Conservation (phyloP, 2,329 filamentous ascomycete genomes). For the Sporothrix sp. region DNA sequence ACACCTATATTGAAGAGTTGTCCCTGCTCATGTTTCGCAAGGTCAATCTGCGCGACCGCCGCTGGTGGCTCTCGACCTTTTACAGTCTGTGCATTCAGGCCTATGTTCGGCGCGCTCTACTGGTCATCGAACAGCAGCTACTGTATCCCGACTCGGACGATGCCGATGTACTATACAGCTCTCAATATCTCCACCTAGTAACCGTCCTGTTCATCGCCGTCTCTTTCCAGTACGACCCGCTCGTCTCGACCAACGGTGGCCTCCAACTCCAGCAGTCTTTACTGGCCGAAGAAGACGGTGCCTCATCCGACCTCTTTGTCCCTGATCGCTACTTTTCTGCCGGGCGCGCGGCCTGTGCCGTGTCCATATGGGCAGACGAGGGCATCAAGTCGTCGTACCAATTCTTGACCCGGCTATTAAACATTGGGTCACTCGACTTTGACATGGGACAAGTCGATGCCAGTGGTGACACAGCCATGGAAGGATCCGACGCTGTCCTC, state of each 20-base stretch:
- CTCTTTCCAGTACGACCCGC: constrained; percentile 25
- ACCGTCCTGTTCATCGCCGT: constrained; percentile 25
- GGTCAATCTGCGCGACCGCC: constrained; percentile 24
- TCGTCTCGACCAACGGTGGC: constrained; percentile 18
- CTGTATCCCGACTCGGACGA: constrained; percentile 22
- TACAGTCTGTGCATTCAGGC: constrained; percentile 26
- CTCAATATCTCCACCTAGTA: constrained; percentile 24
- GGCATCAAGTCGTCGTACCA: constrained; percentile 25
- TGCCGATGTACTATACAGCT: constrained; percentile 21
- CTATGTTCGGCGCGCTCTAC: constrained; percentile 23
- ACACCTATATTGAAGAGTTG: constrained; percentile 24
- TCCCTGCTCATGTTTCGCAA: constrained; percentile 25
- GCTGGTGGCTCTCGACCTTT: constrained; percentile 26
- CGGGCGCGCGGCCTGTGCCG: constrained; percentile 21
- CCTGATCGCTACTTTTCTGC: constrained; percentile 23
- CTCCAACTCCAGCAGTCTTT: constrained; percentile 22
- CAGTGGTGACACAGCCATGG: constrained; percentile 10
- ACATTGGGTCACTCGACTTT: constrained; percentile 25
- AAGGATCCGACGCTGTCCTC: constrained; percentile 7
- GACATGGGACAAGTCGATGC: constrained; percentile 15
- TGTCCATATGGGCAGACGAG: constrained; percentile 21
- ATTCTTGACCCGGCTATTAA: constrained; percentile 22
- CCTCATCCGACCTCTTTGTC: constrained; percentile 15
- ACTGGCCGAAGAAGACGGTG: constrained; percentile 21
- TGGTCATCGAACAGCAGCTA: constrained; percentile 23